Evolutionary conservation across 768 basidiomycete genomes (phyloP), one percentile per base, ranked within the genome.

Genomic region (Pisolithus tinctorius): DNA sequence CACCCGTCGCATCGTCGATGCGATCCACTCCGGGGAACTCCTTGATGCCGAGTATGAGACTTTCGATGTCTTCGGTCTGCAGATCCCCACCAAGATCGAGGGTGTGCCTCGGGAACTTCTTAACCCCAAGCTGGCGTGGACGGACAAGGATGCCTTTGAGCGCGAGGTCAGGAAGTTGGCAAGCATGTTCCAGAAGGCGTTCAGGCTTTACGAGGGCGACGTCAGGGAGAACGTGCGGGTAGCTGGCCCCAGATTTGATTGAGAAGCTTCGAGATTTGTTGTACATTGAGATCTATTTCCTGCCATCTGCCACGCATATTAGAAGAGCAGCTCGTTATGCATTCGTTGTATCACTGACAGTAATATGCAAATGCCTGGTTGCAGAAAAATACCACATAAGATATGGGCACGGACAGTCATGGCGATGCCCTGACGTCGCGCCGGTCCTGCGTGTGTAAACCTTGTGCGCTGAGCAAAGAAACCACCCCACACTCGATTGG

Each of bases 1-100:
- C 73, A 98, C 96, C 44, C 91, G 95, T 50, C 84, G 86, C 52
- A 98, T 98, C 68, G 88, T 98, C 71, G 93, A 98, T 68, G 89
- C 93, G 38, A 92, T 98, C 63, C 96, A 98, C 76, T 86, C 88
- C 52, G 94, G 95, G 47, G 81, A 84, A 63, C 86, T 98, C 57
- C 86, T 85, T 66, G 79, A 85, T 64, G 86, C 88, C 57, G 84
- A 93, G 66, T 97, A 74, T 69, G 90, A 92, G 76, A 87, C 69
- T 58, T 93, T 93, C 64, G 80, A 72, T 52, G 79, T 81, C 51
- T 99, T 98, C 75, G 80, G 81, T 65, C 80, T 98, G 55, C 75
- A 82, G 57, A 83, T 97, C 68, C 95, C 96, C 39, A 94, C 82
- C 41, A 63, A 67, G 42, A 70, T 97, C 60, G 83, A 87, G 59